Conservation (phyloP, 1,284 basidiomycete species). For the Ceratobasidium sp. region DNA sequence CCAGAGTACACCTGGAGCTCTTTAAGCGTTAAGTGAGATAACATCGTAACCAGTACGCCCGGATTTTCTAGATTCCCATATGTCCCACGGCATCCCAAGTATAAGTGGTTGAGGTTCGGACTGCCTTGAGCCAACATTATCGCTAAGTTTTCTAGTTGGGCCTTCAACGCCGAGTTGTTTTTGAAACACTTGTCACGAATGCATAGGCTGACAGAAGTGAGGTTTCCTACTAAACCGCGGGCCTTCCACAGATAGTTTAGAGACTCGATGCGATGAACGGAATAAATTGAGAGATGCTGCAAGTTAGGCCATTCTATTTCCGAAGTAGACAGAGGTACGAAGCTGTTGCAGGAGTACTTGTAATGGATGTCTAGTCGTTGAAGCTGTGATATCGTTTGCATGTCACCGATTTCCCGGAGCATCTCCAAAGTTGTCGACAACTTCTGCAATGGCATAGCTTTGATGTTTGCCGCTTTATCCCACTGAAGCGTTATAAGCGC, state of each 20-base stretch:
- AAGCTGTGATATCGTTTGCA: neutral
- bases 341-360: neutral
- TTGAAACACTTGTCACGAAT: neutral
- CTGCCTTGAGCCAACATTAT: neutral
- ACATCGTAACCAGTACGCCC: neutral
- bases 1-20: too few relatives aligned
- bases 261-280: neutral
- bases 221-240: neutral
- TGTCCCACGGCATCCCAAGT: neutral
- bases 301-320: neutral
- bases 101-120: neutral
- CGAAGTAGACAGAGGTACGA: neutral
- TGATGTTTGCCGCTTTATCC: neutral
- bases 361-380: neutral
- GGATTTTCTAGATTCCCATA: neutral
- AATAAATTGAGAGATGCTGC: neutral
- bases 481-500: neutral
- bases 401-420: neutral
- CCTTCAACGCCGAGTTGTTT: neutral
- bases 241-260: neutral
- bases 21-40: neutral
- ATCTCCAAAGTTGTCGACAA: neutral
- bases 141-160: neutral
- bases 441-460: neutral
- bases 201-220: neutral